A percentile compares a stretch with the other conserved stretches of the same genome.
These are phyloP conservation scores for Phytopythium aichiense DNA, from an alignment of 352 stramenopile species.

Conservation along the genomic window DNA sequence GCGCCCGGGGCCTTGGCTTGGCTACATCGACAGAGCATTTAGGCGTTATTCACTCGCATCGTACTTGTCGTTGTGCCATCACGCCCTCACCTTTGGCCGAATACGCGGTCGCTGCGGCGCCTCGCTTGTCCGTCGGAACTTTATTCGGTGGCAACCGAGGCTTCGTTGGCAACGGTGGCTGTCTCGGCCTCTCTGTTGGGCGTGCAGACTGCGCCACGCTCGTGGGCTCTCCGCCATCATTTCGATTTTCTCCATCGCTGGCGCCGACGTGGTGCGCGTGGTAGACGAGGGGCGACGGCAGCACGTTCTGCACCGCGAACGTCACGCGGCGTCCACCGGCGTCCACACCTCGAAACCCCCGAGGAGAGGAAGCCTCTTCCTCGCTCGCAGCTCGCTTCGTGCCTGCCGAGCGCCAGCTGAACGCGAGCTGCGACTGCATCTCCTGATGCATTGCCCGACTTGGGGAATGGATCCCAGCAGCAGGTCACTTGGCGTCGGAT, in stretches of 20 bases:
- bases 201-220: not conserved
- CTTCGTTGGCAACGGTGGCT: not conserved
- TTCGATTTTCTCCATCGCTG: not conserved
- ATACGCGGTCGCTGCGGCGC: not conserved
- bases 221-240: not conserved
- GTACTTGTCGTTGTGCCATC: not conserved
- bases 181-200: not conserved
- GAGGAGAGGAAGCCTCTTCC: too few relatives aligned
- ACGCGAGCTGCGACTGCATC: constrained; percentile 8
- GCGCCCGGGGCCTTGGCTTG: constrained; percentile 5
- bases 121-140: not conserved
- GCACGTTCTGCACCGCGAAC: constrained; percentile 40
- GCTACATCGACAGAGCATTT: not conserved
- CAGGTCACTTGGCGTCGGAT: too few relatives aligned
- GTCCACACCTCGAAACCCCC: not conserved
- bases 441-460: too few relatives aligned
- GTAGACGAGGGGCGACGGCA: constrained; percentile 37
- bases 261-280: constrained; percentile 9
- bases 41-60: not conserved
- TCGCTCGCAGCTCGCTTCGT: not conserved
- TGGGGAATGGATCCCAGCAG: too few relatives aligned
- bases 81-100: not conserved
- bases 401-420: constrained; percentile 6
- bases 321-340: constrained; percentile 22
- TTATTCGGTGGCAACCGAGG: not conserved